Evolutionary conservation across 176 grass and related monocot genomes (phyloP).

Genomic region (Raddia guianensis): DNA sequence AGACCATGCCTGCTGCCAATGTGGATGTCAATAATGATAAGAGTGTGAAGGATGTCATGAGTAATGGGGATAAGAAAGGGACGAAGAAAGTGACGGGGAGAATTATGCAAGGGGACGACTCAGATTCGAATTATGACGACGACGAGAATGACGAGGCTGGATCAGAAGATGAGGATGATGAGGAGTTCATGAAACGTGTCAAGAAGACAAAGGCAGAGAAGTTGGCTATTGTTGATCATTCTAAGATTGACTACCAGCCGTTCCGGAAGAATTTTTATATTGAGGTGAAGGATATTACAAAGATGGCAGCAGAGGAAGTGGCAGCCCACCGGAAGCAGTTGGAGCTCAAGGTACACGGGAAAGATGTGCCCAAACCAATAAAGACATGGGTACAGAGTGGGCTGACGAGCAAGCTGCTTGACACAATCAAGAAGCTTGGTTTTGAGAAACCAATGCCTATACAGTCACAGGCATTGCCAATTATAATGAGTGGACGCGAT

Average conservation of each 20-base stretch:
- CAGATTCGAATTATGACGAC: conserved; percentile 60
- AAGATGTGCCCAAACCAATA: conserved; percentile 93
- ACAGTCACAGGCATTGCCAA: conserved; percentile 77
- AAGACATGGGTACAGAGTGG: conserved; percentile 93
- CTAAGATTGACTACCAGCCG: conserved; percentile 79
- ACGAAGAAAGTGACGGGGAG: conserved; percentile 57
- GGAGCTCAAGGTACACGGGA: conserved; percentile 93
- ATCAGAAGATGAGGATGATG: conserved; percentile 80
- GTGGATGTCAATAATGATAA: conserved; percentile 50
- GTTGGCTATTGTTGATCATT: conserved; percentile 86
- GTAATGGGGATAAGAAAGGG: conserved; percentile 53
- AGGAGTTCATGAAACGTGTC: conserved; percentile 90
- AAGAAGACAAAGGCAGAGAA: conserved; percentile 97
- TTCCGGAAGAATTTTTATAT: conserved; percentile 98
- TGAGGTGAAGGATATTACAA: conserved; percentile 85
- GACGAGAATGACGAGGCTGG: conserved; percentile 50
- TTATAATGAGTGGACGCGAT: conserved; percentile 96
- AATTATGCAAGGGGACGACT: conserved; percentile 84
- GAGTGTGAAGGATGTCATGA: conserved; percentile 40
- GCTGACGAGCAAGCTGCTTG: conserved; percentile 87
- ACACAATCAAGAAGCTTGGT: conserved; percentile 93
- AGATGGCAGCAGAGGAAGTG: conserved; percentile 77
- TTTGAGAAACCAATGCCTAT: conserved; percentile 97
- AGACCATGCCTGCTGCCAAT: conserved; percentile 22
- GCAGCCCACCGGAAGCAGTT: conserved; percentile 68